phyloP scores from a whole-genome alignment of 23 red algal species.

The Gracilariopsis chorda region DNA sequence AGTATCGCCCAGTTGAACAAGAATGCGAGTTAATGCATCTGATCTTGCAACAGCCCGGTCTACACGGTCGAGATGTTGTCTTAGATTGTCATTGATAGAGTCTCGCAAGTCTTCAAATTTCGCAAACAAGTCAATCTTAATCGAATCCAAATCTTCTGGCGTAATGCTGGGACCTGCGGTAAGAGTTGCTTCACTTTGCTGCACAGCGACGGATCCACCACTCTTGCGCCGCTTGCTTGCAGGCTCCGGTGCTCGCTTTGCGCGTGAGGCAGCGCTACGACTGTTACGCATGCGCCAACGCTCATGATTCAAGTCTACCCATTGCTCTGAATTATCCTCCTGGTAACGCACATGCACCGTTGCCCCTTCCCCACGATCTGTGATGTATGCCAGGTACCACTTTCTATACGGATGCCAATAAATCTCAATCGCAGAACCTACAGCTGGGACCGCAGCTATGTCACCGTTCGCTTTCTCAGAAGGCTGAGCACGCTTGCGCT shows the following conservation, averaged over 20 bases:
- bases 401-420: constrained; percentile 61
- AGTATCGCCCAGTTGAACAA: neutral
- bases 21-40: neutral
- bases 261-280: neutral
- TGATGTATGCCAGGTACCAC: constrained; percentile 35
- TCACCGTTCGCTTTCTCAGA: constrained; percentile 15
- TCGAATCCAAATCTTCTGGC: constrained; percentile 13
- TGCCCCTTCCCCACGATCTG: neutral
- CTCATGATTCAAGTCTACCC: constrained; percentile 39
- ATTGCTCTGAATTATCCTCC: constrained; percentile 50
- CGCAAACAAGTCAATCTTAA: neutral
- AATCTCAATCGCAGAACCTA: constrained; percentile 52
- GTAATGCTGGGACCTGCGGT: neutral
- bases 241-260: neutral
- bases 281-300: constrained; percentile 6
- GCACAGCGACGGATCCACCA: neutral
- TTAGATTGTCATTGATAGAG: neutral
- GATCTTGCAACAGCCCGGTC: neutral
- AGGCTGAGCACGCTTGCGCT: constrained; percentile 22
- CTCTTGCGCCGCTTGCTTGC: neutral
- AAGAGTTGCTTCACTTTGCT: neutral
- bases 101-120: constrained; percentile 12
- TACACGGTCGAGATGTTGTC: constrained; percentile 6
- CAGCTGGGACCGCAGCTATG: neutral
- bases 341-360: constrained; percentile 40